These are phyloP conservation scores for maize (Zea mays) DNA, from an alignment of 176 grass and related monocot genomes.

Conservation along the genomic window DNA sequence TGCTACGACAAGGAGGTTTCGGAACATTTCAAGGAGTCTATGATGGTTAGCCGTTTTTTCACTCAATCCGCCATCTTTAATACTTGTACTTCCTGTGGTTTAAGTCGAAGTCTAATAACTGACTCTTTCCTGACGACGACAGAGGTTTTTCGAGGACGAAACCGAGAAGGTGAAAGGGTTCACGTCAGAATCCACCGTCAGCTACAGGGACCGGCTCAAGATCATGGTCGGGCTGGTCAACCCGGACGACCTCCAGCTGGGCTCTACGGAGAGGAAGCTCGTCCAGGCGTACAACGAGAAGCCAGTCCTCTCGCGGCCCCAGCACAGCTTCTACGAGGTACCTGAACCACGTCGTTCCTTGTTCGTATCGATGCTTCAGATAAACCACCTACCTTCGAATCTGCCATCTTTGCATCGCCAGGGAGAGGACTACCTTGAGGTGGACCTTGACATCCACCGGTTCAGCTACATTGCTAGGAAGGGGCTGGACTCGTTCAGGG, in stretches of 20 bases:
- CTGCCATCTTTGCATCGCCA: slow-evolving; percentile 33
- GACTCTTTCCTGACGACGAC: neutral
- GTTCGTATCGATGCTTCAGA: neutral
- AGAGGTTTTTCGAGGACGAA: slow-evolving; percentile 86
- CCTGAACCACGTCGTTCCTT: neutral
- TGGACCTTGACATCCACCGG: slow-evolving; percentile 97
- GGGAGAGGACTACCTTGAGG: slow-evolving; percentile 91
- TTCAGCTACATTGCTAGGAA: slow-evolving; percentile 96
- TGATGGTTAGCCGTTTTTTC: slow-evolving; percentile 49
- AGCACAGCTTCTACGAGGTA: slow-evolving; percentile 88
- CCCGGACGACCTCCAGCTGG: slow-evolving; percentile 79
- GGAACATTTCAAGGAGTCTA: slow-evolving; percentile 77
- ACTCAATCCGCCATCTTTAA: slow-evolving; percentile 1
- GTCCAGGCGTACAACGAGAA: slow-evolving; percentile 94
- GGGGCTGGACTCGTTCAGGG: slow-evolving; percentile 87
- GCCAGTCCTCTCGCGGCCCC: slow-evolving; percentile 91
- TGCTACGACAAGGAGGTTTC: slow-evolving; percentile 96
- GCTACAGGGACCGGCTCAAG: slow-evolving; percentile 84
- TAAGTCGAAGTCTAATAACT: neutral
- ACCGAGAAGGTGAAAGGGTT: slow-evolving; percentile 84
- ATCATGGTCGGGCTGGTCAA: slow-evolving; percentile 92
- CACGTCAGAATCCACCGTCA: slow-evolving; percentile 62
- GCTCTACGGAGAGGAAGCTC: slow-evolving; percentile 82
- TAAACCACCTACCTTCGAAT: neutral
- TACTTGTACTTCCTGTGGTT: neutral